phyloP scores from a whole-genome alignment of 495 filamentous ascomycete genomes.

The Coniosporium apollinis region DNA sequence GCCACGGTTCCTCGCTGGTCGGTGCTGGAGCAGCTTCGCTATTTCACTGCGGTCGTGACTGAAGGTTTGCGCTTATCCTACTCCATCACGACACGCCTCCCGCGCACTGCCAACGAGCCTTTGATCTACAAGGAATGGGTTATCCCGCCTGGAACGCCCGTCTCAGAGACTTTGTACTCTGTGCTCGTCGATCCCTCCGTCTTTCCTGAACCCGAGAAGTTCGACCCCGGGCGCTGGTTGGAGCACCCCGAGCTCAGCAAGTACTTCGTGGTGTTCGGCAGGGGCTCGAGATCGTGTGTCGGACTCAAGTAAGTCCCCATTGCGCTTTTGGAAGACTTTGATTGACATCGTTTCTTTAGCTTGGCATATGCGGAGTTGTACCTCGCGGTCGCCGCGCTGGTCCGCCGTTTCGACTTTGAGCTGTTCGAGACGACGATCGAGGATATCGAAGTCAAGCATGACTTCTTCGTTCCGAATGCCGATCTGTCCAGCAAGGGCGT shows the following conservation, averaged over 20 bases:
- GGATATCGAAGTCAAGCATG: constrained; percentile 9
- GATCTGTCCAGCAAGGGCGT: constrained; percentile 4
- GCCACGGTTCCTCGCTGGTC: constrained; percentile 3
- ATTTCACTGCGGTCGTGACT: constrained; percentile 11
- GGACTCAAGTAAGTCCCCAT: constrained; percentile 6
- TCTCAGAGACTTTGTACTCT: constrained; percentile 1
- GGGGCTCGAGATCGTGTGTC: constrained; percentile 10
- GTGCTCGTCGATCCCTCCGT: constrained; percentile 2
- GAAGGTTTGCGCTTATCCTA: constrained; percentile 9
- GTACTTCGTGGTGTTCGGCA: constrained; percentile 12
- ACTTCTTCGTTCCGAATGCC: constrained; percentile 6
- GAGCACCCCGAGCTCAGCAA: constrained; percentile 3
- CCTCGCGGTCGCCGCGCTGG: constrained; percentile 21
- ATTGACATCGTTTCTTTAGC: constrained; percentile 9
- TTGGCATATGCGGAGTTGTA: constrained; percentile 32
- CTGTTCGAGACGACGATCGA: constrained; percentile 19
- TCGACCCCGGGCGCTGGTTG: constrained; percentile 6
- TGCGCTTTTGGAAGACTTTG: neutral
- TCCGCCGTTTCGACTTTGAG: constrained; percentile 26
- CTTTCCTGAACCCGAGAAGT: constrained; percentile 5
- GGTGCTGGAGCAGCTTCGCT: constrained; percentile 23
- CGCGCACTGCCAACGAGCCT: constrained; percentile 12
- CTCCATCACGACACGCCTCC: constrained; percentile 5
- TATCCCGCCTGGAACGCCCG: constrained; percentile 7
- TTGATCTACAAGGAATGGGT: constrained; percentile 10